These are phyloP conservation scores for Daldinia childiae DNA, from an alignment of 495 filamentous ascomycete genomes.

Conservation along the genomic window DNA sequence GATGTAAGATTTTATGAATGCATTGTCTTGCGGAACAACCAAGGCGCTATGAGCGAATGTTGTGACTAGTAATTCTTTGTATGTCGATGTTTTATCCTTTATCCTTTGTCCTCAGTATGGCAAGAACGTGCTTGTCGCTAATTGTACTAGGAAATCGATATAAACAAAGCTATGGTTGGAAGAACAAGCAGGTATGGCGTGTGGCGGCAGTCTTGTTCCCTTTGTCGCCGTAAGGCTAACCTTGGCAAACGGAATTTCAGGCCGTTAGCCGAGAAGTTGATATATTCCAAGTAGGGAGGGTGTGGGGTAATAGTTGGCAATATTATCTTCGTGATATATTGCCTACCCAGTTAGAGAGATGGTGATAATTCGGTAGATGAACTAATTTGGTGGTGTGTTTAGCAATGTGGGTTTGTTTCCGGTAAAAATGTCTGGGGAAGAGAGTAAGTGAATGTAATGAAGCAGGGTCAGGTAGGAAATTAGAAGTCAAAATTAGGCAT, in stretches of 20 bases:
- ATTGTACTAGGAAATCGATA: not conserved
- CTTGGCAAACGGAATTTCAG: slow-evolving; percentile 21
- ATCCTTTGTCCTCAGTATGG: slow-evolving; percentile 27
- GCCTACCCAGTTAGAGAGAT: slow-evolving; percentile 20
- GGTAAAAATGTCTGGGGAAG: slow-evolving; percentile 20
- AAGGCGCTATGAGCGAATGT: slow-evolving; percentile 1
- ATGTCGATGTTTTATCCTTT: not conserved
- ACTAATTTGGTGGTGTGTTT: slow-evolving; percentile 16
- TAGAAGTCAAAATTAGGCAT: slow-evolving; percentile 19
- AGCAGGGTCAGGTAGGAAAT: slow-evolving; percentile 2
- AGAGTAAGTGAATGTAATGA: not conserved
- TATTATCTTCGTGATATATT: slow-evolving; percentile 32
- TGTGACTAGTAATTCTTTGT: slow-evolving; percentile 34
- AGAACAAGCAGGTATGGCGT: slow-evolving; percentile 2
- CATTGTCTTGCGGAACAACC: slow-evolving; percentile 44
- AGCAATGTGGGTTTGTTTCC: slow-evolving; percentile 25
- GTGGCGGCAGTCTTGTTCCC: slow-evolving; percentile 8
- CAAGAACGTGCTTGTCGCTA: slow-evolving; percentile 9
- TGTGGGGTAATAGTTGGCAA: slow-evolving; percentile 26
- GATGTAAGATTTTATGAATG: slow-evolving; percentile 35
- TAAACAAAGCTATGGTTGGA: slow-evolving; percentile 26
- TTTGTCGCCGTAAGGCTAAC: slow-evolving; percentile 23
- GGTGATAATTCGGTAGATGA: slow-evolving; percentile 30
- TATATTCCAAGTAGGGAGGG: slow-evolving; percentile 33
- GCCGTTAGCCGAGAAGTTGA: slow-evolving; percentile 30